A percentile compares a stretch with the other conserved stretches of the same genome.
These are phyloP conservation scores for Scopulariopsis brevicaulis DNA, from an alignment of 2,329 filamentous ascomycete genomes.

Conservation along the genomic window DNA sequence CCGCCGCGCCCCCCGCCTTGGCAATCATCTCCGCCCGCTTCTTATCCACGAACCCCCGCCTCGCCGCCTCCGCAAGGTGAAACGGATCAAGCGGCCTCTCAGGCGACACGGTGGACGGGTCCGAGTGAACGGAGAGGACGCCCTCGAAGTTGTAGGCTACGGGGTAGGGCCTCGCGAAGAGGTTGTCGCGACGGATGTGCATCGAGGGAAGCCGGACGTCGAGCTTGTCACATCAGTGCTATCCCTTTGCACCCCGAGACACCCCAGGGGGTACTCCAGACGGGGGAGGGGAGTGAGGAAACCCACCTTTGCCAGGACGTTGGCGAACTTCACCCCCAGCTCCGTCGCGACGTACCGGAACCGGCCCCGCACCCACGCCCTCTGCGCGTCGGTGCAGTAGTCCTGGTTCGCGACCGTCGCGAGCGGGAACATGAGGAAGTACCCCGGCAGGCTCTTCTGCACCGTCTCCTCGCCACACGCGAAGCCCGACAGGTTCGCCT, in stretches of 20 bases:
- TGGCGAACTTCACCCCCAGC: constrained; percentile 46
- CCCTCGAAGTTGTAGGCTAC: constrained; percentile 31
- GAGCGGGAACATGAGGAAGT: constrained; percentile 49
- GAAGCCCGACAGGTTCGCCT: constrained; percentile 30
- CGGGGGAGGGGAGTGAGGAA: background rate
- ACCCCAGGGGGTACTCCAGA: background rate
- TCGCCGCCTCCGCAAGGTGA: constrained; percentile 34
- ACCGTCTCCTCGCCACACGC: constrained; percentile 36
- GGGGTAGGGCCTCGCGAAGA: constrained; percentile 32
- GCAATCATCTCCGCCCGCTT: constrained; percentile 28
- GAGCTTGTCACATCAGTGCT: constrained; percentile 24
- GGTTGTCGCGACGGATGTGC: constrained; percentile 43
- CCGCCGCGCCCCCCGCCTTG: constrained; percentile 24
- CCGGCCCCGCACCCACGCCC: constrained; percentile 41
- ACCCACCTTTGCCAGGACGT: constrained; percentile 40
- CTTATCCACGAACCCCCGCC: constrained; percentile 30
- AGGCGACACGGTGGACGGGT: constrained; percentile 8
- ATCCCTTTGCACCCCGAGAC: background rate
- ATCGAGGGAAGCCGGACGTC: constrained; percentile 50
- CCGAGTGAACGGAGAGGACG: constrained; percentile 26
- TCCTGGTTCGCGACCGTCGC: constrained; percentile 42
- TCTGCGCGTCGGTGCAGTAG: constrained; percentile 46
- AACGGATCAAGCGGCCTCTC: constrained; percentile 29
- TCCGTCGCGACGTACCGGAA: constrained; percentile 41
- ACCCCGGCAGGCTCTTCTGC: constrained; percentile 43